Evolutionary conservation across 768 basidiomycete species (phyloP), one percentile per base, ranked within the genome.

Genomic region (Tricholoma terreum): DNA sequence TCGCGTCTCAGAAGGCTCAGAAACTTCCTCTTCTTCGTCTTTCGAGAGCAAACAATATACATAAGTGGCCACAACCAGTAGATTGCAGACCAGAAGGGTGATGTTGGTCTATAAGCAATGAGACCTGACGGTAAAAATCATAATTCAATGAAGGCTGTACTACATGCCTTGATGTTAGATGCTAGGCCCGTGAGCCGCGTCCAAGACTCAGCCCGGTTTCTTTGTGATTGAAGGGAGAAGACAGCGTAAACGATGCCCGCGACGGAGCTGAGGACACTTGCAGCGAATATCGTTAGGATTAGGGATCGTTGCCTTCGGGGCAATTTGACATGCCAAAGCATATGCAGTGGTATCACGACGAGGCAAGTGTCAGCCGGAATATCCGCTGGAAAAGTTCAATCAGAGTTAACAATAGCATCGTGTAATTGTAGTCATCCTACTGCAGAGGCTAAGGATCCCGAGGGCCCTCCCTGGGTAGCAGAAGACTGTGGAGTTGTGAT

Each of bases 261-360:
- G 7, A 70, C 22, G 1, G 66, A 56, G 35, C 63, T 69, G 33
- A 69, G 34, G 9, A 65, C 33, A 34, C 66, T 69, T 17, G 63
- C 54, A 8, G 69, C 64, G 48, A 71, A 71, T n/a, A 67, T 57
- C 27, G 59, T 27, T 2, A 67, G 53, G 17, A 73, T 63, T 35
- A 73, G 35, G 21, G 55, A 43, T 11, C 65, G 61, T 38, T 70
- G 61, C 17, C 17, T 40, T 30, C 52, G 38, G 0, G 68, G 65
- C 2, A 71, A 54, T 17, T 55, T 64, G 50, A 69, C 54, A 15
- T 45, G 57, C 65, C 68, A 65, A 10, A 73, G 58, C 52, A 71
- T 59, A 21, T 60, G 53, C 2, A 69, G 55, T 14, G 70, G 70
- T n/a, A 64, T 61, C 14, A 51, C 45, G 30, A 70, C 61, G 1